Percentiles rank a stretch among this genome's conserved stretches.
Conservation (phyloP, 768 basidiomycete species). For the Paxillus involutus region DNA sequence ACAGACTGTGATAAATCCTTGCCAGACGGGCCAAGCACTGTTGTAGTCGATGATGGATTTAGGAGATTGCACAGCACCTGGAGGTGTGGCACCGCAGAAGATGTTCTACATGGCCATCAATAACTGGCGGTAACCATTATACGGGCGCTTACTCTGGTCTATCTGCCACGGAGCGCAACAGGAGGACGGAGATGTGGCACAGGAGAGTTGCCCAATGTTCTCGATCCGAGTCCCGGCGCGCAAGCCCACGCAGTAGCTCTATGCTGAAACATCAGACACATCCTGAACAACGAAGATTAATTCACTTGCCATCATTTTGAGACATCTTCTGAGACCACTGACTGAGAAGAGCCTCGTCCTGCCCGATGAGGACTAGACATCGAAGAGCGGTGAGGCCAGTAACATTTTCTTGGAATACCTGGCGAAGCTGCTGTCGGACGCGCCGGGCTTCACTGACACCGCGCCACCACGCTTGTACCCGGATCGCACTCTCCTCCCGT, state of each 20-base stretch:
- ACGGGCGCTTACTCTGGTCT: conserved; percentile 46
- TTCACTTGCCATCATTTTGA: conserved; percentile 19
- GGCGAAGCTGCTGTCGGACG: conserved; percentile 46
- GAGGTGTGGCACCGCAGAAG: conserved; percentile 46
- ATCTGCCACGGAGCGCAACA: conserved; percentile 53
- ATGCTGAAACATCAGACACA: conserved; percentile 3
- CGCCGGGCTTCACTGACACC: conserved; percentile 42
- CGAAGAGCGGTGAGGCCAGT: conserved; percentile 57
- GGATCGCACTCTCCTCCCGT: conserved; percentile 55
- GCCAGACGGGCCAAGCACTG: conserved; percentile 29
- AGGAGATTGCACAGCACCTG: conserved; percentile 50
- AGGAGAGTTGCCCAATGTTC: conserved; percentile 66
- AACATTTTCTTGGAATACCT: conserved; percentile 51
- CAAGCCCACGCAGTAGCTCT: conserved; percentile 44
- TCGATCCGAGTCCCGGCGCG: conserved; percentile 32
- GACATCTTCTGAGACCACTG: conserved; percentile 31
- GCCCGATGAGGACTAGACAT: conserved; percentile 62
- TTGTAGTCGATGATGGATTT: conserved; percentile 13
- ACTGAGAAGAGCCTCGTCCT: conserved; percentile 30
- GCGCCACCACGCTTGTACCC: conserved; percentile 73
- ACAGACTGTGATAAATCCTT: conserved; percentile 33
- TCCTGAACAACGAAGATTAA: neutral
- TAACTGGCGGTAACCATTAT: neutral
- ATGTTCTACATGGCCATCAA: conserved; percentile 40
- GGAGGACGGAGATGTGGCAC: conserved; percentile 43